phyloP scores from a whole-genome alignment of 768 basidiomycete genomes.

The Gymnopilus dilepis region DNA sequence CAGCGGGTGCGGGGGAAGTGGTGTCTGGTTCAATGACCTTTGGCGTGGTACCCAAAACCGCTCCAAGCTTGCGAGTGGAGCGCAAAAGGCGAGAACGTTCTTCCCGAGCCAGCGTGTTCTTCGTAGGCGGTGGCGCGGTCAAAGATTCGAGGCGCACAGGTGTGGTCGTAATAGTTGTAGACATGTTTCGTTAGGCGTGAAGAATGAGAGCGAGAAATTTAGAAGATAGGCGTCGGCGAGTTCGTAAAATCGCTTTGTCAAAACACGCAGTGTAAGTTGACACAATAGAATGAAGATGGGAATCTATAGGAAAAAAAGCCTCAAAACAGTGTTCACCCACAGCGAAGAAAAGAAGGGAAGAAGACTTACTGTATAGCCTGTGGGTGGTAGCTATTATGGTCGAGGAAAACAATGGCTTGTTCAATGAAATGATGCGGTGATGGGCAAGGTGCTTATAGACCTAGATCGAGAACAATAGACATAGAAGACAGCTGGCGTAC shows the following conservation, averaged over 20 bases:
- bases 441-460: conserved; percentile 2
- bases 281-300: neutral
- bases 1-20: neutral
- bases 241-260: neutral
- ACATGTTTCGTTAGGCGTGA: conserved; percentile 14
- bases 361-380: neutral
- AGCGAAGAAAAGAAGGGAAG: neutral
- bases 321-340: neutral
- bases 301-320: neutral
- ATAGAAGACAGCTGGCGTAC: neutral
- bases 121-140: conserved; percentile 48
- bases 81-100: conserved; percentile 61
- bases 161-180: conserved; percentile 9
- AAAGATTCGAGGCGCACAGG: conserved; percentile 2
- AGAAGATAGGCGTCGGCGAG: neutral
- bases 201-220: neutral
- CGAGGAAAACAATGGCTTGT: conserved; percentile 8
- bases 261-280: conserved; percentile 4
- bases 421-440: conserved; percentile 1
- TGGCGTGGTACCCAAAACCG: conserved; percentile 54
- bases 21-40: conserved; percentile 32
- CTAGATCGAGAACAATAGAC: conserved; percentile 9
- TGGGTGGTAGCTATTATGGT: conserved; percentile 4
- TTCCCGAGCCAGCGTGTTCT: conserved; percentile 49
- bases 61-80: conserved; percentile 60